Percentiles rank a stretch among this genome's conserved stretches.
Conservation (phyloP, 1,284 basidiomycete genomes). For the Mycosarcoma mackinlayi region DNA sequence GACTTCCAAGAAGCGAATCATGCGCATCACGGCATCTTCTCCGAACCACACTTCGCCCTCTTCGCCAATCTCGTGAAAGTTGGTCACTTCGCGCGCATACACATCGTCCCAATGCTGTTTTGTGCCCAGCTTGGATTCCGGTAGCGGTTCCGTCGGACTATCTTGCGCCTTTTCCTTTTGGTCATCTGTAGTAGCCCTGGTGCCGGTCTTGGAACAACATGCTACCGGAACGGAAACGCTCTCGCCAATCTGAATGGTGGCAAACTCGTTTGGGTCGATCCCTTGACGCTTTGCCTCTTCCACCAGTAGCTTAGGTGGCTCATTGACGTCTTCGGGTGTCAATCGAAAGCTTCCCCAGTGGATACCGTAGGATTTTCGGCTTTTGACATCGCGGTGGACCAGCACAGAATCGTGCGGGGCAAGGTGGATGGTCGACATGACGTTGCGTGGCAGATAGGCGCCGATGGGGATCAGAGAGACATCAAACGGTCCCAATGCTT, state of each 20-base stretch:
- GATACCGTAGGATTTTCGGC: conserved; percentile 43
- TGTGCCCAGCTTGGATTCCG: conserved; percentile 76
- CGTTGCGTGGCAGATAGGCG: conserved; percentile 57
- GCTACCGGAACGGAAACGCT: conserved; percentile 35
- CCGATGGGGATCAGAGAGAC: conserved; percentile 57
- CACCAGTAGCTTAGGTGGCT: conserved; percentile 43
- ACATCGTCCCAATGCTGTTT: conserved; percentile 71
- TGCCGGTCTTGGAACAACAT: not conserved
- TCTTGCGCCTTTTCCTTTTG: conserved; percentile 4
- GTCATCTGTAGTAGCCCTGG: not conserved
- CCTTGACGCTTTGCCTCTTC: conserved; percentile 42
- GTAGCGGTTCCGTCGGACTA: conserved; percentile 58
- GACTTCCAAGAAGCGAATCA: conserved; percentile 71
- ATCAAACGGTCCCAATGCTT: conserved; percentile 57
- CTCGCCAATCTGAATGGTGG: conserved; percentile 46
- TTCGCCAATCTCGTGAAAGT: conserved; percentile 83
- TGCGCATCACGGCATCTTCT: conserved; percentile 80
- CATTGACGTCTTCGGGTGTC: conserved; percentile 57
- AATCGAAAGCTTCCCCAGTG: conserved; percentile 57
- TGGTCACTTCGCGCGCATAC: conserved; percentile 74
- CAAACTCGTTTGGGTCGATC: conserved; percentile 40
- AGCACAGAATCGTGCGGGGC: conserved; percentile 53
- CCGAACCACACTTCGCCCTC: conserved; percentile 94
- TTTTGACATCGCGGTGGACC: conserved; percentile 50
- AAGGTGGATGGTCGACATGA: conserved; percentile 55